Evolutionary conservation across 2,329 filamentous ascomycete genomes (phyloP).

Genomic region (Raffaelea albimanens): DNA sequence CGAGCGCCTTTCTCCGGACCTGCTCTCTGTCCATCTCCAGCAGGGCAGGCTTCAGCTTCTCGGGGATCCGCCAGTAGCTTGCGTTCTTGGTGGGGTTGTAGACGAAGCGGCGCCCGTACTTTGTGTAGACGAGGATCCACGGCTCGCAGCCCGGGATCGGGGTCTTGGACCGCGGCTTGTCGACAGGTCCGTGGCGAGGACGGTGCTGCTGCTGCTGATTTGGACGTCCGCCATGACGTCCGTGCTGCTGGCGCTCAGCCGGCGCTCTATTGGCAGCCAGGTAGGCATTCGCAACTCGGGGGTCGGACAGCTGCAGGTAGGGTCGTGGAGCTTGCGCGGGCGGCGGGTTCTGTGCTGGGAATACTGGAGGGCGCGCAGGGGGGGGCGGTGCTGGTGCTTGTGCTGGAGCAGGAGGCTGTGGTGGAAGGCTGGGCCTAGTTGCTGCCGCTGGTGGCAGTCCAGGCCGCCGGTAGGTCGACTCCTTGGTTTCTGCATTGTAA

Average conservation of each 20-base stretch:
- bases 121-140: slow-evolving; percentile 91
- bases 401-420: slow-evolving; percentile 16
- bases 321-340: slow-evolving; percentile 20
- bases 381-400: slow-evolving; percentile 5
- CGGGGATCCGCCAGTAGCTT: slow-evolving; percentile 92
- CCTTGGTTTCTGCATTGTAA: slow-evolving; percentile 71
- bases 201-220: slow-evolving; percentile 37
- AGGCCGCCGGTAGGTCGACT: slow-evolving; percentile 80
- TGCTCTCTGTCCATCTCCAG: slow-evolving; percentile 62
- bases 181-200: slow-evolving; percentile 58
- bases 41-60: slow-evolving; percentile 73
- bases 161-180: slow-evolving; percentile 73
- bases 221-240: slow-evolving; percentile 9
- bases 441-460: background rate
- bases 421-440: slow-evolving; percentile 20
- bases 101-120: slow-evolving; percentile 78
- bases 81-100: slow-evolving; percentile 79
- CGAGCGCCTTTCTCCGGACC: slow-evolving; percentile 47
- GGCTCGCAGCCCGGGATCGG: slow-evolving; percentile 72
- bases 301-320: slow-evolving; percentile 37
- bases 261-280: slow-evolving; percentile 27
- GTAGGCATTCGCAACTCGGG: slow-evolving; percentile 50
- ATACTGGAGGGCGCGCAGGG: background rate
- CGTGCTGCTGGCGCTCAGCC: slow-evolving; percentile 29
- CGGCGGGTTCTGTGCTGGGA: background rate